Evolutionary conservation across 345 rosid species (phyloP), one percentile per base, ranked within the genome.

Genomic region (Sisymbrium altissimum): DNA sequence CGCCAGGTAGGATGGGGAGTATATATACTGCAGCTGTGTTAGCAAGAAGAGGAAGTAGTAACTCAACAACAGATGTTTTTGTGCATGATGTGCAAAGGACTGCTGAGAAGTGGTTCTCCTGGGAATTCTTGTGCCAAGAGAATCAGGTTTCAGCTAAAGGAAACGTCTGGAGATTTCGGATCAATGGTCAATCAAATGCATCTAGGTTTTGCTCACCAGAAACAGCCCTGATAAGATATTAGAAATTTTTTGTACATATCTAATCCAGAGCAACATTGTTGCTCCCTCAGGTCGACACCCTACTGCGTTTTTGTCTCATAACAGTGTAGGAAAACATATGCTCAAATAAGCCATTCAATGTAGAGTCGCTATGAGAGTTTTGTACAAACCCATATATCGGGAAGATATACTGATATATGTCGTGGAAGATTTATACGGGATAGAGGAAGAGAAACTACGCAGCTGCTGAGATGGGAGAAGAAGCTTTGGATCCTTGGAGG

Each of bases 91-190:
- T 84, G 64, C 83, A 89, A 75, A 83, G 93, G 48, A 95, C 87
- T 2, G 84, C 80, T 56, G 97, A 95, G 83, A 91, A 83, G 79
- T 95, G 97, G 95, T 84, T 89, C 81, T 91, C 97, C 14, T 84
- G 92, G 97, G 97, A 95, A 36, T 92, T 95, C 70, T 81, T 92
- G 19, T 89, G 92, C 35, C 92, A 88, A 52, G 93, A 87, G 65
- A 92, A 95, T 82, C 76, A 87, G 74, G 83, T 87, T 78, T 85
- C 88, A 58, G 82, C 93, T 3, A 91, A 86, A 78, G 97, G 97
- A 29, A 82, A 75, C 70, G 68, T 88, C 39, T 91, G 97, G 97
- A 81, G 78, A 59, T 91, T 86, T 69, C 77, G 74, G 81, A 78
- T 95, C 71, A 52, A 50, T 3, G 80, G 75, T 46, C 79, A 80